Base-by-base conservation (phyloP, 2,329 filamentous ascomycete species). In the Aspergillus floridensis region DNA sequence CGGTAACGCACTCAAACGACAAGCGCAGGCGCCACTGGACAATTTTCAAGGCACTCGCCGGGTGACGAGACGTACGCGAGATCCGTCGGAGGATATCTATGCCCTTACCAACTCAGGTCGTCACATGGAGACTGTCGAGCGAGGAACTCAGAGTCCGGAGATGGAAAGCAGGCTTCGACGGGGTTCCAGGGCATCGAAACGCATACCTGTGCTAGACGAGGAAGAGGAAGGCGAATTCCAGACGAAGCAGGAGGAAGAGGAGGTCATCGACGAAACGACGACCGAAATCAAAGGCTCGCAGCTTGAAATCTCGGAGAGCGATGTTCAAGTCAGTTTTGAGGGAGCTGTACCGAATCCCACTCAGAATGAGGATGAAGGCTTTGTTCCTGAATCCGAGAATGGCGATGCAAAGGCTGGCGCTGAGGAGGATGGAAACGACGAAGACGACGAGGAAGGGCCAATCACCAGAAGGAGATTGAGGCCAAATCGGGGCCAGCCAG, bases 31-130 rank as follows among this genome's bases (percentile, higher is more conserved):
- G 47, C 59, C 61, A 44, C 51, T 62, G 59, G 63, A 72, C n/a
- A 56, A 64, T 51, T 59, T 69, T 58, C 59, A 66, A 54, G 60
- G 62, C 66, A 77, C 60, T 63, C 68, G 86, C 63, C 80, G 84
- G 62, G 86, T 81, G 63, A 86, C 83, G 68, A 84, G 86, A 49
- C 78, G 85, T 19, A 85, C 81, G 24, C 83, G 85, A 62, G 83
- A 85, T 63, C 76, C 82, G 4, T 80, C 83, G 26, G 81, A 83
- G 38, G 80, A 83, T 35, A 79, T 87, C 14, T 74, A 86, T 49
- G 83, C 82, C 16, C 74, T 88, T 49, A 83, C 84, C 3, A 82
- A 84, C 63, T 86, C 84, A 7, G 85, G 85, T 19, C 81, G 78
- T 59, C 84, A 87, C 69, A 79, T 80, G 59, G 73, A 83, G 56